Conservation (phyloP, 2,329 filamentous ascomycete genomes). For the Metarhizium sp. region DNA sequence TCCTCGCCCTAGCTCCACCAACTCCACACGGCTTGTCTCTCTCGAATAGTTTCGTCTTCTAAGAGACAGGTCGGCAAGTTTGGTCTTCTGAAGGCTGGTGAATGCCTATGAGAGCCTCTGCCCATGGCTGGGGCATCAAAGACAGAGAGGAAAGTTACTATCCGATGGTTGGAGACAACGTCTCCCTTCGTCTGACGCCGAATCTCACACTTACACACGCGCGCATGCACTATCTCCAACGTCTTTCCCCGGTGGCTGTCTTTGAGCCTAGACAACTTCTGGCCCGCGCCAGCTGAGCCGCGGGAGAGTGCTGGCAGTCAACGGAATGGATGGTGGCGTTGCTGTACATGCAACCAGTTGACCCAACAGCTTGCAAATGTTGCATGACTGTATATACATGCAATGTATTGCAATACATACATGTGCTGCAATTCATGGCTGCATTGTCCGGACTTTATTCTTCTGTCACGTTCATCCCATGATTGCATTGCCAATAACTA, state of each 20-base stretch:
- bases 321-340: neutral
- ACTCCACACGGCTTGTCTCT: conserved; percentile 2
- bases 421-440: neutral
- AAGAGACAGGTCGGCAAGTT: neutral
- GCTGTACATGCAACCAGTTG: too few relatives aligned
- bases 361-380: too few relatives aligned
- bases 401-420: neutral
- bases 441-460: neutral
- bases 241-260: too few relatives aligned
- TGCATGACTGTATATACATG: too few relatives aligned
- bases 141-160: neutral
- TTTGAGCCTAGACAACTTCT: neutral
- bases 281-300: neutral
- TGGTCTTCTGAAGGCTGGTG: neutral
- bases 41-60: neutral
- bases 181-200: neutral
- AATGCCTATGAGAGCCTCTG: neutral
- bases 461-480: neutral
- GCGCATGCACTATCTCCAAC: neutral
- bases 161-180: neutral
- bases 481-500: neutral
- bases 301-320: neutral
- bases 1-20: neutral
- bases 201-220: neutral
- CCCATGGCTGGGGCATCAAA: neutral